These are phyloP conservation scores for Bondarzewia mesenterica DNA, from an alignment of 1,284 basidiomycete species.

Conservation along the genomic window DNA sequence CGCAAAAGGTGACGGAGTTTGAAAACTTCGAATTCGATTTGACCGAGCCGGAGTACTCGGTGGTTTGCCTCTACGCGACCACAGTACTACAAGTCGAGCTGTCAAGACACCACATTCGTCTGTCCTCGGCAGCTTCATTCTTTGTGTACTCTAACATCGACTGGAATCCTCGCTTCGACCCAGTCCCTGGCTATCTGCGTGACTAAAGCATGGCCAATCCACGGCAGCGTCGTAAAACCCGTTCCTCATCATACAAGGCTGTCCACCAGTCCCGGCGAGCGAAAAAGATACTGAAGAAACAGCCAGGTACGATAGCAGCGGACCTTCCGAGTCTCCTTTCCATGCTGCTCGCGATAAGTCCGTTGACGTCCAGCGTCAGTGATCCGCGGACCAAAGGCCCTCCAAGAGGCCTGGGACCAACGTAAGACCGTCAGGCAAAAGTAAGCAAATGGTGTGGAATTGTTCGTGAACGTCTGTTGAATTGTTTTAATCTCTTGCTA, in stretches of 20 bases:
- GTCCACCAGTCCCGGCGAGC: constrained; percentile 65
- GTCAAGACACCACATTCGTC: background rate
- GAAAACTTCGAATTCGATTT: background rate
- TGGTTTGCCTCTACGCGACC: background rate
- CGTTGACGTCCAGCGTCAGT: constrained; percentile 34
- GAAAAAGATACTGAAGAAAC: constrained; percentile 72
- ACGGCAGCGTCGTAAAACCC: constrained; percentile 76
- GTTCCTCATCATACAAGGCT: constrained; percentile 62
- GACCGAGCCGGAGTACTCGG: background rate
- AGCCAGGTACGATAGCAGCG: constrained; percentile 44
- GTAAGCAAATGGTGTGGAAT: constrained; percentile 39
- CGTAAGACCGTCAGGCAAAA: constrained; percentile 90
- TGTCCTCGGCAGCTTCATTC: background rate
- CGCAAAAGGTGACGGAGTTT: background rate
- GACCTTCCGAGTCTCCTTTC: background rate
- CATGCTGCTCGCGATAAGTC: background rate
- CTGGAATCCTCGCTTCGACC: constrained; percentile 1
- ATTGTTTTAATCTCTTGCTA: constrained; percentile 1
- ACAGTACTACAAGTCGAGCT: too few species aligned
- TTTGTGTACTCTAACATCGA: constrained; percentile 1
- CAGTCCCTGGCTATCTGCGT: constrained; percentile 1
- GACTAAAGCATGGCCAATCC: constrained; percentile 76
- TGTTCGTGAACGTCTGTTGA: constrained; percentile 10
- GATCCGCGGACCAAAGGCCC: constrained; percentile 74
- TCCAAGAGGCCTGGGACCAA: constrained; percentile 86